Evolutionary conservation across 352 stramenopile species (phyloP), one percentile per base, ranked within the genome.

Genomic region (Phytophthora litchii): DNA sequence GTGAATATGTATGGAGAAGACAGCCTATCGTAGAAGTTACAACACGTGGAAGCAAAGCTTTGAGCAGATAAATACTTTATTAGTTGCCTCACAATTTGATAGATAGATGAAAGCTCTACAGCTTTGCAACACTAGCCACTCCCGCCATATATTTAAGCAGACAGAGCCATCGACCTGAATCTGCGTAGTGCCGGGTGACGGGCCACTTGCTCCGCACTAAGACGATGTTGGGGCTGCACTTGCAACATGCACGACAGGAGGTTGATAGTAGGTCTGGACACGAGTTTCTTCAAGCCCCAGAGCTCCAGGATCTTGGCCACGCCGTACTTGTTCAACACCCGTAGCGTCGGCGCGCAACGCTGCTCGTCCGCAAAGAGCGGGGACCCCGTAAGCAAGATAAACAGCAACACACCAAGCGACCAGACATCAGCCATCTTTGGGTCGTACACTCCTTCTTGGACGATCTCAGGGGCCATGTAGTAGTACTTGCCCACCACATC

Each of bases 401-500:
- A 93, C 9, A 93, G 56, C 71, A 94, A 82, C 31, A 94, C 75
- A 49, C 84, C 84, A 23, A 94, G 72, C 51, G 84, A 94, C 84
- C 84, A 94, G 17, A 94, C 71, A 45, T 94, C 84, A 6, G 84
- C 84, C 53, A 80, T 61, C 34, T 67, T 71, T 0, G 78, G 65
- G 59, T 83, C 70, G 67, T 86, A 88, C 13, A 41, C 19, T 11
- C 59, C 47, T 8, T 43, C 65, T 7, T 54, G 34, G 0, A 48
- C 16, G 20, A 89, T 64, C 54, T 91, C 81, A 0, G 78, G 81
- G 9, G 81, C 78, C 78, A 87, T 91, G 70, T 88, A 89, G 59
- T 83, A 83, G 29, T 72, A 70, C 31, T 90, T 90, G 32, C 80
- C 80, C 14, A 90, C 80, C 12, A 66, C 54, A 12, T 86, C 78